Evolutionary conservation across 768 basidiomycete genomes (phyloP).

Genomic region (Glaciozyma martinii): DNA sequence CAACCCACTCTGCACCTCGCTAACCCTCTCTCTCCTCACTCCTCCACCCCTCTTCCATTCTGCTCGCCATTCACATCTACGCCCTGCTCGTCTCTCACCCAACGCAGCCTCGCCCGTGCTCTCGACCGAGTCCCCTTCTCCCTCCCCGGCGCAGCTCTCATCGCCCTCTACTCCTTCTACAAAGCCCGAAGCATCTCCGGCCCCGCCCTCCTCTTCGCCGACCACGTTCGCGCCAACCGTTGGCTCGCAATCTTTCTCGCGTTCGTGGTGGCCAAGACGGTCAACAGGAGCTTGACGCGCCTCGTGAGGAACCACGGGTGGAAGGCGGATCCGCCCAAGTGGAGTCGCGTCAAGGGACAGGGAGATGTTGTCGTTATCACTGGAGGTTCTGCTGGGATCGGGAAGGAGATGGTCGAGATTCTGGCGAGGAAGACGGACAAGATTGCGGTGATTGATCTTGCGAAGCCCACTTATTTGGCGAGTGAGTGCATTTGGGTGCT

Average conservation of each 20-base stretch:
- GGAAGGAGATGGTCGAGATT: conserved; percentile 25
- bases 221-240: conserved; percentile 1
- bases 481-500: background rate
- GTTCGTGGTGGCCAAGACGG: conserved; percentile 16
- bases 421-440: conserved; percentile 17
- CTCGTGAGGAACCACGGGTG: conserved; percentile 20
- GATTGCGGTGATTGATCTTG: conserved; percentile 24
- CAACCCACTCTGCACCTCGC: too few species aligned
- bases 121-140: conserved; percentile 20
- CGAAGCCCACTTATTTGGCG: conserved; percentile 7
- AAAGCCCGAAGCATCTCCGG: conserved; percentile 6
- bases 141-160: background rate
- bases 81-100: background rate
- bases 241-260: conserved; percentile 11
- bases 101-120: conserved; percentile 13
- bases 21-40: too few species aligned
- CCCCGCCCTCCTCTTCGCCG: background rate
- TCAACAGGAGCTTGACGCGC: conserved; percentile 13
- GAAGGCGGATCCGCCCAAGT: conserved; percentile 19
- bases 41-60: too few species aligned
- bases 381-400: conserved; percentile 21
- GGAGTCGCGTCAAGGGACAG: conserved; percentile 5
- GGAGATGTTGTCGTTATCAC: conserved; percentile 26
- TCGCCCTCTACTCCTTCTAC: conserved; percentile 13
- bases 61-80: too few species aligned